Base-by-base conservation (phyloP, 306 rosid genomes). In the Begonia masoniana region DNA sequence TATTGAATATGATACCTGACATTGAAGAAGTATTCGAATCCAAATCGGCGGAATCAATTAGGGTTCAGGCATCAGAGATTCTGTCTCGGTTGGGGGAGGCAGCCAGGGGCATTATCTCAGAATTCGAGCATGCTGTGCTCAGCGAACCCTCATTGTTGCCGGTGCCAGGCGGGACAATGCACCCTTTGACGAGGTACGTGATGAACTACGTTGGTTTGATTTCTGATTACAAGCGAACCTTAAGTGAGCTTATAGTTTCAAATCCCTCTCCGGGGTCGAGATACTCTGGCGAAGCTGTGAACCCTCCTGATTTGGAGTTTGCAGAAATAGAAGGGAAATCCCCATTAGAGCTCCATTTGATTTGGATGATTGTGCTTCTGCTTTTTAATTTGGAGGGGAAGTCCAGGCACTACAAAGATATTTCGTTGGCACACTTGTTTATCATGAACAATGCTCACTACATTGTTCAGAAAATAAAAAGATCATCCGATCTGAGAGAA, bases 401-500 rank as follows among this genome's bases (percentile, higher is more conserved):
- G 75, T 77, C 93, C 41, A 83, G 85, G 85, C 95, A 81, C 52
- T 92, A 86, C 51, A 92, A 78, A 65, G 99, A 92, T 67, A 54
- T 71, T 10, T 79, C 96, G 15, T 54, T 92, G 57, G 70, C 70
- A 46, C 96, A 87, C 64, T 61, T 92, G 54, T 92, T 87, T 53
- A 82, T 87, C 48, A 92, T 92, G 99, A 92, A 92, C 87, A 92
- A 92, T 65, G 96, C 87, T 51, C 99, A 92, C 68, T 92, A 92
- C 66, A 92, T 92, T 63, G 96, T 92, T 65, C 89, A 92, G 64
- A 92, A 92, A 82, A 76, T 82, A 52, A 92, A 80, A 55, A 88
- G 93, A 41, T 83, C 93, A 3, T 80, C 99, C 1, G 96, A 92
- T 23, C 65, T 92, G 69, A 71, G 96, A 76, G 89, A 83, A 64